Base-by-base conservation (phyloP, 257 asterid genomes). In the Linaria vulgaris region DNA sequence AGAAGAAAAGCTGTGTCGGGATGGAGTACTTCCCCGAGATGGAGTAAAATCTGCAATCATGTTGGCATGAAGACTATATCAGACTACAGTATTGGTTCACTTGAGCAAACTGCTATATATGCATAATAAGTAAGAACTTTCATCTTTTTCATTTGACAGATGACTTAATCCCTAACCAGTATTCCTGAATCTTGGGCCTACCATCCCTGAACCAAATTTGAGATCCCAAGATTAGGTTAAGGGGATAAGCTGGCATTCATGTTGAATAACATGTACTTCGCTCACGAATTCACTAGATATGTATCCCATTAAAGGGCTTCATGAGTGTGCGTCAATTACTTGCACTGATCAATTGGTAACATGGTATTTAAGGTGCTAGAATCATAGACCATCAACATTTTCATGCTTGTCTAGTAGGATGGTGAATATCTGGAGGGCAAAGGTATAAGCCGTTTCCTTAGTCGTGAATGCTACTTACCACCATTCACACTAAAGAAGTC, bases 401-500 rank as follows among this genome's bases (percentile, higher is more conserved):
- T 47, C 53, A 16, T 47, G 23, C 22, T 9, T n/a, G 19, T 20
- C 8, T 8, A 12, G 10, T 47, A 11, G 53, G 23, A 9, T 47
- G 13, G 21, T 19, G 47, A 24, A 67, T 43, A 44, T 17, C 11
- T 19, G 44, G 14, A 50, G 50, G 53, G 15, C 12, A 21, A 56
- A 52, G 9, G 20, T 19, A 4, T 23, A 31, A 10, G 16, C 21
- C 12, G 9, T 31, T 22, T 21, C 34, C 12, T 47, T 56, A 48
- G 71, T 30, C 21, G 10, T 19, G 43, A 22, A 23, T 63, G n/a
- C 38, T 44, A 57, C 94, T 74, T 79, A 88, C 98, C 96, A 43
- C 96, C 95, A 30, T 88, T 84, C n/a, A 88, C 89, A 66, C 98
- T 91, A 39, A 53, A 60, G 65, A 84, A 91, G 62, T 88, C 98